phyloP scores from a whole-genome alignment of 1,284 basidiomycete genomes.

The Cryptococcus maquisensis region DNA sequence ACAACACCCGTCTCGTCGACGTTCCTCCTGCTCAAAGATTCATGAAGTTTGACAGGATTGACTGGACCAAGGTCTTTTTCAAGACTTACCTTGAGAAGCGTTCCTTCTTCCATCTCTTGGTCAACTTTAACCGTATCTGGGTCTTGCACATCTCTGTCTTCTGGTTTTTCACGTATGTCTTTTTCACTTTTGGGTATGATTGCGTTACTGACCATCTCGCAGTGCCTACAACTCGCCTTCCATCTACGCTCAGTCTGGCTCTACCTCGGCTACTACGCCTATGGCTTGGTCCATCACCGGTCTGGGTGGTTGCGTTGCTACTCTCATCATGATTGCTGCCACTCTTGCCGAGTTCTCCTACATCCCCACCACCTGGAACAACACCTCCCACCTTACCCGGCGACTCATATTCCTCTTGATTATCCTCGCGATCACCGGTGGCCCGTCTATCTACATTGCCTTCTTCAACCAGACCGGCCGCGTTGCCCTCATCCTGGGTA shows the following conservation, averaged over 20 bases:
- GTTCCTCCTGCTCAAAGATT: constrained; percentile 82
- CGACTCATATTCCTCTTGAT: constrained; percentile 78
- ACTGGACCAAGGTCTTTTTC: constrained; percentile 92
- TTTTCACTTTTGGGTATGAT: neutral
- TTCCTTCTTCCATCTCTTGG: constrained; percentile 85
- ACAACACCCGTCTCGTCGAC: constrained; percentile 90
- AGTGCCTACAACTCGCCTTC: constrained; percentile 80
- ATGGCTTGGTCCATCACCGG: constrained; percentile 84
- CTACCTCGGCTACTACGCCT: constrained; percentile 59
- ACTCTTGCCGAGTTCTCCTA: constrained; percentile 90
- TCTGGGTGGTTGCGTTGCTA: constrained; percentile 83
- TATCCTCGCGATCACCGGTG: constrained; percentile 76
- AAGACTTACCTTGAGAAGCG: constrained; percentile 97
- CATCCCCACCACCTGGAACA: constrained; percentile 96
- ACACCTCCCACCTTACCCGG: constrained; percentile 85
- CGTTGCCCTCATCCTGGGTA: constrained; percentile 76
- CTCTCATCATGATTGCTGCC: constrained; percentile 86
- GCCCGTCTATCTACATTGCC: constrained; percentile 86
- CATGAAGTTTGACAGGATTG: constrained; percentile 90
- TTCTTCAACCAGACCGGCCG: constrained; percentile 62
- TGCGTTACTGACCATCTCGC: neutral
- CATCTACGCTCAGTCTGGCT: constrained; percentile 63
- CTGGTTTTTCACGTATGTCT: constrained; percentile 74
- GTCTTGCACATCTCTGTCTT: constrained; percentile 87
- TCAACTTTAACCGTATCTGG: constrained; percentile 98